Percentiles rank a stretch among this genome's conserved stretches.
Evolutionary conservation across 2,329 filamentous ascomycete species (phyloP).

Genomic region (Parastagonospora avenae): DNA sequence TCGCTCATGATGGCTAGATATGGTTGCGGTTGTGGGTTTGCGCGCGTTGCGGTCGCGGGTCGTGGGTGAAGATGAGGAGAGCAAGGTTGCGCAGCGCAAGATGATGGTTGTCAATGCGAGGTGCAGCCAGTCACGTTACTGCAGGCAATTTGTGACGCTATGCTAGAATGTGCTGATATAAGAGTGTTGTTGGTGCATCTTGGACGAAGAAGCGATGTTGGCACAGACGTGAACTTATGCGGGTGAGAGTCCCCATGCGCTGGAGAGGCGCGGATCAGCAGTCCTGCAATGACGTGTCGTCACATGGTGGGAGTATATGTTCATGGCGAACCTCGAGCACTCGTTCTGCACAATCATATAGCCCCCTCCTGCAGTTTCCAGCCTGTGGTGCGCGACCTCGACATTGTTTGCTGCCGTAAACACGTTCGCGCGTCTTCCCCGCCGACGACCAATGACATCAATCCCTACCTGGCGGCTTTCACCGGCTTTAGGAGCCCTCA

Average conservation of each 20-base stretch:
- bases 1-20: conserved; percentile 44
- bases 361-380: neutral
- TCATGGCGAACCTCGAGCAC: neutral
- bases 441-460: conserved; percentile 21
- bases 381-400: neutral
- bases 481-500: conserved; percentile 22
- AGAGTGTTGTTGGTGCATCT: neutral
- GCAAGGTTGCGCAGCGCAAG: conserved; percentile 1
- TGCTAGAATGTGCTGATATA: neutral
- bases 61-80: neutral
- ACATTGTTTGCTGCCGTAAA: conserved; percentile 17
- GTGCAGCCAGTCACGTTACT: neutral
- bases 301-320: too few species aligned
- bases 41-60: conserved; percentile 1
- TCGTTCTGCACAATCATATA: neutral
- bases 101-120: conserved; percentile 1
- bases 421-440: conserved; percentile 23
- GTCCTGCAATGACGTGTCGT: too few species aligned
- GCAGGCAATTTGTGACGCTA: too few species aligned
- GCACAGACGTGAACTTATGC: neutral
- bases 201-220: neutral
- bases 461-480: conserved; percentile 20
- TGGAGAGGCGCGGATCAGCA: too few species aligned
- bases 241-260: too few species aligned
- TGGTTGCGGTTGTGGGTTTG: conserved; percentile 8